phyloP scores from a whole-genome alignment of 257 asterid species.

The Solanum paucissectum region DNA sequence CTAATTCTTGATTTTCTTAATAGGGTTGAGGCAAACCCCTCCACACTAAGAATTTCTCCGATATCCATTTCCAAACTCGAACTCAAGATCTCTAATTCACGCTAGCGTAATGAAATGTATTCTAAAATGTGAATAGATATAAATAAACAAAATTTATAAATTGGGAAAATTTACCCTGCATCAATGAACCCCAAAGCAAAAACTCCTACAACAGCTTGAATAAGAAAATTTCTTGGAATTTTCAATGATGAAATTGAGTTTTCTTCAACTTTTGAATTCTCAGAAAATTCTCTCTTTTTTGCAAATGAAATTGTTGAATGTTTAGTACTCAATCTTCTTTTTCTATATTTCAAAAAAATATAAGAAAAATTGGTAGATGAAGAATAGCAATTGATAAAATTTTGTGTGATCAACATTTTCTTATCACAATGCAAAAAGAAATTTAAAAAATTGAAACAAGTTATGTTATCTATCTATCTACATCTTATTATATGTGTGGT shows the following conservation, averaged over 20 bases:
- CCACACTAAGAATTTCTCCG: background rate
- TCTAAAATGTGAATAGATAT: background rate
- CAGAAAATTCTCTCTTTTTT: conserved; percentile 28
- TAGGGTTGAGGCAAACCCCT: background rate
- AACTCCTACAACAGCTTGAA: conserved; percentile 48
- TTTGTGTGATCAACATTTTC: conserved; percentile 19
- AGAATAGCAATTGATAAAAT: conserved; percentile 2
- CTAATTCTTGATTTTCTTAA: background rate
- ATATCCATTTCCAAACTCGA: background rate
- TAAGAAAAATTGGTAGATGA: background rate
- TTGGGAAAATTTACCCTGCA: conserved; percentile 54
- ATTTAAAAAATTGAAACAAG: background rate
- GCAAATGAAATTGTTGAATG: conserved; percentile 9
- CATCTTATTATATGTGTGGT: background rate
- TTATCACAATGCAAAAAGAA: background rate
- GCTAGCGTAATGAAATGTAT: background rate
- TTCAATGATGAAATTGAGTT: conserved; percentile 22
- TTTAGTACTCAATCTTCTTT: background rate
- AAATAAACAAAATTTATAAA: background rate
- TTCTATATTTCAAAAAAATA: conserved; percentile 7
- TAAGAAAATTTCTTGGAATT: conserved; percentile 21
- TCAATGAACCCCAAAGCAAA: conserved; percentile 70
- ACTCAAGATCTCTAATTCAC: background rate
- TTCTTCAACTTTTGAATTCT: conserved; percentile 16
- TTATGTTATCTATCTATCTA: background rate